These are phyloP conservation scores for Mycena belliarum DNA, from an alignment of 768 basidiomycete genomes.

Conservation along the genomic window DNA sequence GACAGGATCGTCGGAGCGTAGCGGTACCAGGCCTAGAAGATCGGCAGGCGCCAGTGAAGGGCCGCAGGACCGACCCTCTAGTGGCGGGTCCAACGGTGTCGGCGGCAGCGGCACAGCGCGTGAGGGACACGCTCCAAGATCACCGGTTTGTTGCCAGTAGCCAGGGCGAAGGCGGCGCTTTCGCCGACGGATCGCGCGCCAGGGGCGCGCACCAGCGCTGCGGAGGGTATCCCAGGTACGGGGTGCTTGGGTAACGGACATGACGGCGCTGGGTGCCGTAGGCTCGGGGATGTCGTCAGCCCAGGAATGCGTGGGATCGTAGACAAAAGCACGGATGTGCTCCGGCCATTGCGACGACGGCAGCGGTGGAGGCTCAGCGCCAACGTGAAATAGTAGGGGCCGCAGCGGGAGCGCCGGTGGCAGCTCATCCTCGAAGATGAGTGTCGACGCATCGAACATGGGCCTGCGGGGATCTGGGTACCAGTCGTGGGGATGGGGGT, in stretches of 20 bases:
- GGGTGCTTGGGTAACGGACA: not conserved
- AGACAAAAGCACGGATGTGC: too few species aligned
- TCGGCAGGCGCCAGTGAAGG: too few species aligned
- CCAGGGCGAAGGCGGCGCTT: not conserved
- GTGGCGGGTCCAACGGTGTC: too few species aligned
- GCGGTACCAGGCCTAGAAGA: too few species aligned
- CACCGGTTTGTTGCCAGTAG: not conserved
- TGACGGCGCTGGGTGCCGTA: not conserved
- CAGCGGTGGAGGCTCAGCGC: too few species aligned
- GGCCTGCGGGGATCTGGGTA: not conserved
- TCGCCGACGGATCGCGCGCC: not conserved
- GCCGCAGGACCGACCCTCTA: too few species aligned
- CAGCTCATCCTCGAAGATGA: not conserved
- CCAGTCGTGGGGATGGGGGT: too few species aligned
- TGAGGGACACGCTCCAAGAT: not conserved
- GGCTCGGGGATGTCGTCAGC: not conserved
- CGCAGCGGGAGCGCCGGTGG: not conserved
- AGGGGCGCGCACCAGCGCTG: not conserved
- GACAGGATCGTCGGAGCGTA: too few species aligned
- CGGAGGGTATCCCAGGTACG: not conserved
- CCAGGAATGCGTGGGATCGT: too few species aligned
- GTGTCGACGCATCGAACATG: not conserved
- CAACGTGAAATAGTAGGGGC: too few species aligned
- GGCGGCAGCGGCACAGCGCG: not conserved
- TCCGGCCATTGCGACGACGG: not conserved